Evolutionary conservation across 768 basidiomycete genomes (phyloP).

Genomic region (Galerina marginata): DNA sequence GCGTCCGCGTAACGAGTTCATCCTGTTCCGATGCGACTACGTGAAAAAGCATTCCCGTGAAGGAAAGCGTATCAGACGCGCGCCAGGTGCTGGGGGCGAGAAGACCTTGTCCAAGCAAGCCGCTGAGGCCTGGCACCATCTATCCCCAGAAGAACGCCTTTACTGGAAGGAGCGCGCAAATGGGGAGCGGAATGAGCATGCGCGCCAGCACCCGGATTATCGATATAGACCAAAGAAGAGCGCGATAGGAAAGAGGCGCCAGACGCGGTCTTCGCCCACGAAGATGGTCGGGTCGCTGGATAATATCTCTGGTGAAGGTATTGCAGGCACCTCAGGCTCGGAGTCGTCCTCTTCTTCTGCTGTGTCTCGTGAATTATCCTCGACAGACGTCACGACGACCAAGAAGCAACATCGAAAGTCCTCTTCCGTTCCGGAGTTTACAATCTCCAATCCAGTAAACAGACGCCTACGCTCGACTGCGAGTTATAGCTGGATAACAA

Average conservation of each 20-base stretch:
- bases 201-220: slow-evolving; percentile 63
- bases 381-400: neutral
- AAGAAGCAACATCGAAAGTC: slow-evolving; percentile 30
- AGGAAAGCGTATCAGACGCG: slow-evolving; percentile 39
- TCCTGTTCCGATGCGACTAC: slow-evolving; percentile 75
- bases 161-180: slow-evolving; percentile 60
- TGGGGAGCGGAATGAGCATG: slow-evolving; percentile 61
- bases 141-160: slow-evolving; percentile 52
- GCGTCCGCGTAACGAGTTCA: slow-evolving; percentile 73
- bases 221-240: slow-evolving; percentile 63
- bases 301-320: neutral
- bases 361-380: slow-evolving; percentile 1
- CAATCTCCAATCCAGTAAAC: slow-evolving; percentile 12
- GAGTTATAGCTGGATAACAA: slow-evolving; percentile 26
- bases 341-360: slow-evolving; percentile 1
- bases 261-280: slow-evolving; percentile 21
- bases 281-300: slow-evolving; percentile 13
- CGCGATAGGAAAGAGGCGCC: slow-evolving; percentile 30
- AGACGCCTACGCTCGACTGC: slow-evolving; percentile 27
- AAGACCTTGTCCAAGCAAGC: slow-evolving; percentile 79
- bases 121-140: slow-evolving; percentile 73
- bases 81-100: slow-evolving; percentile 42
- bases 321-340: neutral
- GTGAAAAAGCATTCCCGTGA: slow-evolving; percentile 49
- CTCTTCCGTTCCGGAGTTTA: slow-evolving; percentile 35